Percentiles rank a stretch among this genome's conserved stretches.
phyloP scores from a whole-genome alignment of 176 grass and related monocot species.

The Raddia guianensis region DNA sequence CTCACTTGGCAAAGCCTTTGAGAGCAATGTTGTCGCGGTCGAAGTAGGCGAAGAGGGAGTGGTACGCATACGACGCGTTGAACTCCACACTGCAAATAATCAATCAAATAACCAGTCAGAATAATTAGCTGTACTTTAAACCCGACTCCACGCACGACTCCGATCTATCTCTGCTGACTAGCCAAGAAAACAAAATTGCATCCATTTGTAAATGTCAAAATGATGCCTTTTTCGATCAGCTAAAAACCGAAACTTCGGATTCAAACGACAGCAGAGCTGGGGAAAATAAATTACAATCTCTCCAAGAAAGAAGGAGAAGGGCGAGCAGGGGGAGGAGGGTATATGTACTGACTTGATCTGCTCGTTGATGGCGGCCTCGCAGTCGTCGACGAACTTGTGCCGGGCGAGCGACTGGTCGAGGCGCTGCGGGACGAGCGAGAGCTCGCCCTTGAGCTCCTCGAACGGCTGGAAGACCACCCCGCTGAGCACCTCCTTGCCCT shows the following conservation, averaged over 20 bases:
- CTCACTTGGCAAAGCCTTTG: conserved; percentile 84
- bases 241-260: background rate
- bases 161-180: background rate
- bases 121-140: background rate
- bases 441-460: conserved; percentile 75
- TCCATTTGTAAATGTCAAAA: background rate
- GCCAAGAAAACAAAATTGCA: background rate
- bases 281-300: too few species aligned
- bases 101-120: conserved; percentile 8
- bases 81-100: conserved; percentile 68
- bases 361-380: conserved; percentile 82
- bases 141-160: background rate
- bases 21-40: conserved; percentile 90
- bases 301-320: too few species aligned
- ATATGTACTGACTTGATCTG: conserved; percentile 72
- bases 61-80: conserved; percentile 89
- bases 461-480: conserved; percentile 78
- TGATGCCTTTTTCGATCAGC: too few species aligned
- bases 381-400: conserved; percentile 68
- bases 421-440: conserved; percentile 65
- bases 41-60: conserved; percentile 92
- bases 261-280: background rate
- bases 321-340: too few species aligned
- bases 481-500: conserved; percentile 54
- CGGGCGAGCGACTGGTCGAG: conserved; percentile 57